Conservation (phyloP, 116 monocot species). For the Cymodocea nodosa region DNA sequence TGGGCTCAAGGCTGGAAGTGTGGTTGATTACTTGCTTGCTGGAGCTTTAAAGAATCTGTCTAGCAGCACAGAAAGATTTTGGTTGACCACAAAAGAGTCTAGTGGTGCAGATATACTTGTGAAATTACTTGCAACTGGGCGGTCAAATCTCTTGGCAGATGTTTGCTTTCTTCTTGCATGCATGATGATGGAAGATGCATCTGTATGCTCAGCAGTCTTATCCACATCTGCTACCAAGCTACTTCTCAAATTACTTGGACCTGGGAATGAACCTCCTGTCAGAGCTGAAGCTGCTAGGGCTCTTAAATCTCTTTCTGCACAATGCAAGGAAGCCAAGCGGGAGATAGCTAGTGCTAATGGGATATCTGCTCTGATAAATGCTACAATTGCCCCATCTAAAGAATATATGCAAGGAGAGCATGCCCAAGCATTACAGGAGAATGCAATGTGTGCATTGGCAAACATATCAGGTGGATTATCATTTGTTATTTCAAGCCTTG, state of each 20-base stretch:
- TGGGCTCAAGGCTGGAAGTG: constrained; percentile 47
- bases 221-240: constrained; percentile 57
- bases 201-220: constrained; percentile 62
- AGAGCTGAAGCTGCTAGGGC: constrained; percentile 96
- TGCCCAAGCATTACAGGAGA: constrained; percentile 92
- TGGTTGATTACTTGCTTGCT: constrained; percentile 67
- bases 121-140: constrained; percentile 64
- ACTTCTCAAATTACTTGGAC: constrained; percentile 79
- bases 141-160: constrained; percentile 53
- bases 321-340: constrained; percentile 86
- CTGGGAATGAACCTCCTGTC: constrained; percentile 77
- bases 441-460: constrained; percentile 95
- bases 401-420: constrained; percentile 99
- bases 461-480: constrained; percentile 98
- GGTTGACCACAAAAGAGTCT: constrained; percentile 57
- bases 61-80: constrained; percentile 67
- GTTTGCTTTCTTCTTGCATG: constrained; percentile 89
- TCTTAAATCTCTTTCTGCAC: constrained; percentile 86
- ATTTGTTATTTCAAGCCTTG: constrained; percentile 92
- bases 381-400: constrained; percentile 98
- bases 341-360: constrained; percentile 89
- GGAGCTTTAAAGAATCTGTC: constrained; percentile 81
- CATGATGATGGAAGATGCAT: constrained; percentile 76
- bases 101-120: constrained; percentile 76
- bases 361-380: constrained; percentile 90